phyloP scores from a whole-genome alignment of 2,329 filamentous ascomycete species.

The Dothideomycetidae sp. region DNA sequence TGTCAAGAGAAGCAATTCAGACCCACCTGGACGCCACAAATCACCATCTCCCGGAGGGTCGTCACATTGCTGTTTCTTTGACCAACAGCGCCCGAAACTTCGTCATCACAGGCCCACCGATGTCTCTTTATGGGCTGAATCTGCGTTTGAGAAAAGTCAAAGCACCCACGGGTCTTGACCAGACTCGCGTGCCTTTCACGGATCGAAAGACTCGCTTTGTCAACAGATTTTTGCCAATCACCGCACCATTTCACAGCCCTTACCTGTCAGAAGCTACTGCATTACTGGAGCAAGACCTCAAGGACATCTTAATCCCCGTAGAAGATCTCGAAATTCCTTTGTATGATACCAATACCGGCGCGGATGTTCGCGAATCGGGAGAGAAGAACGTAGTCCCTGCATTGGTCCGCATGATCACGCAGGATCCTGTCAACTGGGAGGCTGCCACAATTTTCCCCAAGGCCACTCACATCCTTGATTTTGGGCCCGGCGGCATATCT shows the following conservation, averaged over 20 bases:
- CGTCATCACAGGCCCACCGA: slow-evolving; percentile 89
- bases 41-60: slow-evolving; percentile 80
- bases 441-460: slow-evolving; percentile 78
- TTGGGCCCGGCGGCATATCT: slow-evolving; percentile 91
- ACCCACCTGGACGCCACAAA: slow-evolving; percentile 96
- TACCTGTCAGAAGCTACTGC: slow-evolving; percentile 73
- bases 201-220: slow-evolving; percentile 93
- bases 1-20: slow-evolving; percentile 76
- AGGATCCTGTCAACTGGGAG: slow-evolving; percentile 92
- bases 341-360: slow-evolving; percentile 77
- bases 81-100: slow-evolving; percentile 96
- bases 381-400: slow-evolving; percentile 67
- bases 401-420: slow-evolving; percentile 83
- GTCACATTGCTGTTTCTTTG: slow-evolving; percentile 88
- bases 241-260: slow-evolving; percentile 93
- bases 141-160: slow-evolving; percentile 91
- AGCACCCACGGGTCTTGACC: slow-evolving; percentile 90
- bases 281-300: slow-evolving; percentile 75
- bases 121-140: slow-evolving; percentile 92
- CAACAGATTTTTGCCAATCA: slow-evolving; percentile 94
- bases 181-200: slow-evolving; percentile 85
- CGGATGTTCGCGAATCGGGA: slow-evolving; percentile 60
- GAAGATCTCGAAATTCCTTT: slow-evolving; percentile 68
- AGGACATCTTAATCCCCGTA: slow-evolving; percentile 62
- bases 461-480: slow-evolving; percentile 90